phyloP scores from a whole-genome alignment of 257 asterid species.

The Forsythia suspensa region DNA sequence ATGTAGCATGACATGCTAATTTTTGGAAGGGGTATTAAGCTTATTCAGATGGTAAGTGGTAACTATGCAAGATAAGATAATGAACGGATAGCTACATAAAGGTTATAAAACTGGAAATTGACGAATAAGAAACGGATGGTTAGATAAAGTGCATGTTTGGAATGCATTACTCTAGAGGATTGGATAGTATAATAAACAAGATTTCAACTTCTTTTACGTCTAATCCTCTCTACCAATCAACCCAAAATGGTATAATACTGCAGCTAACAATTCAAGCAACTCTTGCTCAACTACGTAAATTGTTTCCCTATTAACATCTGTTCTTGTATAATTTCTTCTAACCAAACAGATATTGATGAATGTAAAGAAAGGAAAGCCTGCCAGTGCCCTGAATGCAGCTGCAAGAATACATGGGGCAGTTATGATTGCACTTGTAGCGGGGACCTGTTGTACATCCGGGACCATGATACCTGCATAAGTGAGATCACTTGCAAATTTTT shows the following conservation, averaged over 20 bases:
- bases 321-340: conserved; percentile 5
- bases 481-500: conserved; percentile 21
- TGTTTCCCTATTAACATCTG: not conserved
- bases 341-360: conserved; percentile 61
- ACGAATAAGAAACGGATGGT: not conserved
- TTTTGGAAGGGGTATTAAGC: not conserved
- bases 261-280: not conserved
- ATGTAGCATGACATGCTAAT: not conserved
- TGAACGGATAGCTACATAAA: not conserved
- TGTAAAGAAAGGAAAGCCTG: conserved; percentile 81
- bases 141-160: not conserved
- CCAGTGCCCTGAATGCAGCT: conserved; percentile 78
- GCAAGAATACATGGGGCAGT: conserved; percentile 78
- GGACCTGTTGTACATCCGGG: conserved; percentile 64
- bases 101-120: not conserved
- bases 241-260: not conserved
- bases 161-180: not conserved
- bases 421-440: conserved; percentile 66
- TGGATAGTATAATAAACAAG: not conserved
- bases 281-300: not conserved
- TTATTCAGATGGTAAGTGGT: not conserved
- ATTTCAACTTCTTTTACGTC: not conserved
- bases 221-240: not conserved
- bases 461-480: conserved; percentile 88
- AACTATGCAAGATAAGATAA: not conserved